Evolutionary conservation across 2,329 filamentous ascomycete species (phyloP).

Genomic region (Apiospora koreana): DNA sequence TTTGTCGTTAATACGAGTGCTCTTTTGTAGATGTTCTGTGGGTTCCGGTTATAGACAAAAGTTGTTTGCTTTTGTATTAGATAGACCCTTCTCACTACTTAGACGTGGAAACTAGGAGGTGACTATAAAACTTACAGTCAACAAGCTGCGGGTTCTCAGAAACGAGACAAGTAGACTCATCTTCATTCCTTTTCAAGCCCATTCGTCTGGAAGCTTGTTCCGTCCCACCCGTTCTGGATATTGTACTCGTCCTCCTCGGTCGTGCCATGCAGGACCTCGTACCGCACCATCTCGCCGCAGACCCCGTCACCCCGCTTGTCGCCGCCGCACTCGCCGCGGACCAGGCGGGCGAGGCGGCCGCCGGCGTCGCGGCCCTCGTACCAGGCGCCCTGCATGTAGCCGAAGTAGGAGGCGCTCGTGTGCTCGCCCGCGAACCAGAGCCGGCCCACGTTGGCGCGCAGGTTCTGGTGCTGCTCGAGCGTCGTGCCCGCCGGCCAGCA

Average conservation of each 20-base stretch:
- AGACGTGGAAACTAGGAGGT: too few species aligned
- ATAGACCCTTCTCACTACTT: too few species aligned
- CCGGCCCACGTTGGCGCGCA: constrained; percentile 63
- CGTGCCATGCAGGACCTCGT: constrained; percentile 36
- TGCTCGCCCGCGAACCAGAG: constrained; percentile 69
- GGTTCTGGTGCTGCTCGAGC: constrained; percentile 66
- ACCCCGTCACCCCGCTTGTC: constrained; percentile 21
- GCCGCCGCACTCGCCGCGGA: constrained; percentile 22
- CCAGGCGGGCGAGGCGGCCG: constrained; percentile 40
- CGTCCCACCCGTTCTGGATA: constrained; percentile 37
- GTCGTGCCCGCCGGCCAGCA: constrained; percentile 68
- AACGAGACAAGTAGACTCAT: too few species aligned
- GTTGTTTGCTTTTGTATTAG: too few species aligned
- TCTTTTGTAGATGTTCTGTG: too few species aligned
- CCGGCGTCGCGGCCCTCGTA: constrained; percentile 56
- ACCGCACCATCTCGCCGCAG: constrained; percentile 24
- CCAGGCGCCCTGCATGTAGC: constrained; percentile 65
- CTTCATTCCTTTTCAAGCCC: constrained; percentile 10
- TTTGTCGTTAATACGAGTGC: too few species aligned
- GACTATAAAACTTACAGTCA: too few species aligned
- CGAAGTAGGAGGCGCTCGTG: constrained; percentile 63
- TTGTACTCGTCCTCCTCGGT: constrained; percentile 35
- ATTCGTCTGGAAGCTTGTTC: constrained; percentile 35
- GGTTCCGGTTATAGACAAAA: too few species aligned
- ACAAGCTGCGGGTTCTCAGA: too few species aligned